Percentiles rank a stretch among this genome's conserved stretches.
Conservation (phyloP, 495 filamentous ascomycete species). For the Tuber melanosporum region DNA sequence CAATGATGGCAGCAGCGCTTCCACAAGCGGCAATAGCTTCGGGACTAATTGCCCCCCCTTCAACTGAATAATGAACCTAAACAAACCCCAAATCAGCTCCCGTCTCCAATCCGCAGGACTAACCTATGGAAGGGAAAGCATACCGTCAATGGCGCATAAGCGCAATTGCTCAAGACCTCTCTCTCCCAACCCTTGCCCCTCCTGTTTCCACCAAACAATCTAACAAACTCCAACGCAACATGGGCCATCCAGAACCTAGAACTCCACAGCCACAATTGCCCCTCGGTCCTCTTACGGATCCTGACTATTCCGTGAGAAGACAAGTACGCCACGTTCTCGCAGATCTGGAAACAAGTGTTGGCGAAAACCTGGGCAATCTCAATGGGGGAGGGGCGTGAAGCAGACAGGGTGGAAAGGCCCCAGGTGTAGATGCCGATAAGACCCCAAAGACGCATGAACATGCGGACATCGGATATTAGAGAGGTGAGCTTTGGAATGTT, state of each 20-base stretch:
- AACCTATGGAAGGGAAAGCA: conserved; percentile 9
- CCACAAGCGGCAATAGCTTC: conserved; percentile 58
- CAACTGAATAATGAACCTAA: conserved; percentile 70
- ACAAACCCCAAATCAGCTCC: conserved; percentile 19
- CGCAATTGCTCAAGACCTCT: conserved; percentile 48
- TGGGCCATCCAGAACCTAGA: conserved; percentile 71
- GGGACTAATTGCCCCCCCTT: conserved; percentile 59
- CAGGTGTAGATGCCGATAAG: conserved; percentile 71
- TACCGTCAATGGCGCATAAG: conserved; percentile 53
- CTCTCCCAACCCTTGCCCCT: conserved; percentile 45
- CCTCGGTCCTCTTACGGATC: conserved; percentile 50
- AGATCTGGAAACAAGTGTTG: conserved; percentile 62
- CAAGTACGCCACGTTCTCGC: conserved; percentile 82
- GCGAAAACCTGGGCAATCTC: conserved; percentile 61
- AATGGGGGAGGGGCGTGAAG: conserved; percentile 49
- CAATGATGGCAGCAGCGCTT: conserved; percentile 58
- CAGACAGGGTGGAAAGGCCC: conserved; percentile 51
- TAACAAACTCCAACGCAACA: conserved; percentile 66
- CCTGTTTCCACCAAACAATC: conserved; percentile 50
- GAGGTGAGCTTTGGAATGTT: conserved; percentile 49
- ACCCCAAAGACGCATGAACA: conserved; percentile 71
- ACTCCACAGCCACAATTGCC: conserved; percentile 63
- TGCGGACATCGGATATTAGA: conserved; percentile 59
- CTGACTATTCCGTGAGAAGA: conserved; percentile 61
- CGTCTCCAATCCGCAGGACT: neutral